Conservation (phyloP, 179 eudicot genomes). For the Silene coronaria region DNA sequence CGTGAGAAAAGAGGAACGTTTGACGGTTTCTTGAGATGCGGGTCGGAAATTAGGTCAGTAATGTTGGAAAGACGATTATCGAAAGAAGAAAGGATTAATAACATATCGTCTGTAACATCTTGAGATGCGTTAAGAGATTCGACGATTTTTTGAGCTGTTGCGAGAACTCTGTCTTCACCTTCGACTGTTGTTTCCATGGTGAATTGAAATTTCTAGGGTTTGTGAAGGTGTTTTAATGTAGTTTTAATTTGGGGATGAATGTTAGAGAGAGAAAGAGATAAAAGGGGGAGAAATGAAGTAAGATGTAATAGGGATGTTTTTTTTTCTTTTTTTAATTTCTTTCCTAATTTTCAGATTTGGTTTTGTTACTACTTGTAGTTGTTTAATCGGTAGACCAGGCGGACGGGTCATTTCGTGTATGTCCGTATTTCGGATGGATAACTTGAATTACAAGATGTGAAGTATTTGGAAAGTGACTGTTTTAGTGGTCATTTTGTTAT, state of each 20-base stretch:
- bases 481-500: too few species aligned
- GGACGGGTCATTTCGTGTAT: neutral
- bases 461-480: too few species aligned
- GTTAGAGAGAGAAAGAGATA: neutral
- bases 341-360: neutral
- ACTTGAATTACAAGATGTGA: too few species aligned
- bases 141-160: constrained; percentile 79
- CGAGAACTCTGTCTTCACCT: constrained; percentile 70
- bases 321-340: neutral
- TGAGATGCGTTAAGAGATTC: constrained; percentile 53
- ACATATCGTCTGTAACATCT: constrained; percentile 70
- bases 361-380: neutral
- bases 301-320: neutral
- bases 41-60: constrained; percentile 35
- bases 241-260: neutral
- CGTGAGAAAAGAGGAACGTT: constrained; percentile 13
- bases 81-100: constrained; percentile 57
- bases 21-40: neutral
- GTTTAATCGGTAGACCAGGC: too few species aligned
- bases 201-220: neutral
- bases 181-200: constrained; percentile 58
- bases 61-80: constrained; percentile 71
- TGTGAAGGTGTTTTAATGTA: neutral
- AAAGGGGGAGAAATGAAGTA: neutral
- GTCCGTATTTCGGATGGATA: too few species aligned